phyloP scores from a whole-genome alignment of 805 yeast species.

The Cyberlindnera galapagoensis region DNA sequence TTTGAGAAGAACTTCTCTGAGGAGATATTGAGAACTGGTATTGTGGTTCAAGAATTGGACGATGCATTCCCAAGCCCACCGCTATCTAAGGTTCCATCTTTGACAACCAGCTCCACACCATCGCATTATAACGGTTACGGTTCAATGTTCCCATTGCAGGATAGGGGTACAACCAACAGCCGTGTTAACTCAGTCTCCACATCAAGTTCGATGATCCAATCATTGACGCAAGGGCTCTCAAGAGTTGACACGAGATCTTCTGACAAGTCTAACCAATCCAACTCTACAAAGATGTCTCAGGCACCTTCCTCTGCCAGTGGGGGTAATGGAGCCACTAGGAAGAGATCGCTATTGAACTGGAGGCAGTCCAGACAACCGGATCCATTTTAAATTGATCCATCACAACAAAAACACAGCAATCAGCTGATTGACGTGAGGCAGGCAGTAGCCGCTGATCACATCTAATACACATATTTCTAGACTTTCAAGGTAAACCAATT shows the following conservation, averaged over 20 bases:
- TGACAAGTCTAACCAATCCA: slow-evolving; percentile 18
- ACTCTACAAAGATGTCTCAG: slow-evolving; percentile 12
- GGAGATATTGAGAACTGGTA: slow-evolving; percentile 43
- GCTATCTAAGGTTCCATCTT: slow-evolving; percentile 16
- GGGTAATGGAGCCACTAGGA: slow-evolving; percentile 17
- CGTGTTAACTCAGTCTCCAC: background rate
- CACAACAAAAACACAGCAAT: background rate
- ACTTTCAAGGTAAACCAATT: too few relatives aligned
- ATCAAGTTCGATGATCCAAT: slow-evolving; percentile 6
- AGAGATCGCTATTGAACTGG: slow-evolving; percentile 29
- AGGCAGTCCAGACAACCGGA: slow-evolving; percentile 24
- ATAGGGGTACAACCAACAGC: too few relatives aligned
- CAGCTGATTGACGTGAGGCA: background rate
- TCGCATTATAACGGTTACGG: background rate
- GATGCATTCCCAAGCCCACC: slow-evolving; percentile 13
- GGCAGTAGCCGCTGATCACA: too few relatives aligned
- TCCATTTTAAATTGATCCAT: background rate
- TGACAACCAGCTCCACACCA: slow-evolving; percentile 5
- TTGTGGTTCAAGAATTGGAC: slow-evolving; percentile 24
- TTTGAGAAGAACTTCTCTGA: slow-evolving; percentile 60
- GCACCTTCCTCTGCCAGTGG: slow-evolving; percentile 9
- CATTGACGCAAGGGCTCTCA: slow-evolving; percentile 7
- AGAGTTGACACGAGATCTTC: slow-evolving; percentile 25
- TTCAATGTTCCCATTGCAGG: too few relatives aligned
- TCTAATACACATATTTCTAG: too few relatives aligned